Base-by-base conservation (phyloP, 352 stramenopile species). In the Phytophthora macrochlamydospora region DNA sequence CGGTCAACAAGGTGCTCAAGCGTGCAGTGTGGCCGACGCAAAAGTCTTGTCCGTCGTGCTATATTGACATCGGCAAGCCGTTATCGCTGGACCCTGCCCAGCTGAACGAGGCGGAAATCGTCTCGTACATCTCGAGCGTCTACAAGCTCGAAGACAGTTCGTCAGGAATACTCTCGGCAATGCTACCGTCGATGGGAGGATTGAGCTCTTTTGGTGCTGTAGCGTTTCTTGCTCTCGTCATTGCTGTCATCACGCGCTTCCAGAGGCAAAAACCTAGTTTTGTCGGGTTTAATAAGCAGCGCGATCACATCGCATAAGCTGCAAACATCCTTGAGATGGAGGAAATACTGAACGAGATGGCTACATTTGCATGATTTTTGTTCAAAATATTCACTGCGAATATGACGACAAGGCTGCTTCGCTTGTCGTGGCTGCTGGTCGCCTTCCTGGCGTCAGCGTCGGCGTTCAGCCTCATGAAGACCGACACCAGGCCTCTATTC, bases 1-100 rank as follows among this genome's bases (percentile, higher is more conserved):
- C 73, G 31, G 86, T 94, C 12, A 94, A 91, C 56, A 82, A 79
- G 51, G 71, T 84, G 12, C 85, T 81, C 4, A 74, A 85, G 31
- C 89, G 90, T 29, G 50, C 54, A 0, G 81, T 85, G 49, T 93
- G 83, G 80, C 83, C 81, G 28, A 75, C 73, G 2, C 71, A 83
- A 44, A 49, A 69, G 42, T 73, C 71, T 3, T 91, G 83, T 56
- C 73, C 68, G 8, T 59, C 76, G 32, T 91, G 83, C 57, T 91
- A 82, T 46, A 61, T 69, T 42, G 57, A 65, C 40, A 75, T 69
- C 35, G 69, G 83, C 28, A 62, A 73, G 35, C 59, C 62, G 7
- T 56, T 70, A 6, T 84, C 79, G 12, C 68, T 91, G 13, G 62
- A 89, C 35, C 73, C 75, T 7, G 67, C 65, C 2, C 56, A 59